These are phyloP conservation scores for Russula compacta DNA, from an alignment of 768 basidiomycete species.

Conservation along the genomic window DNA sequence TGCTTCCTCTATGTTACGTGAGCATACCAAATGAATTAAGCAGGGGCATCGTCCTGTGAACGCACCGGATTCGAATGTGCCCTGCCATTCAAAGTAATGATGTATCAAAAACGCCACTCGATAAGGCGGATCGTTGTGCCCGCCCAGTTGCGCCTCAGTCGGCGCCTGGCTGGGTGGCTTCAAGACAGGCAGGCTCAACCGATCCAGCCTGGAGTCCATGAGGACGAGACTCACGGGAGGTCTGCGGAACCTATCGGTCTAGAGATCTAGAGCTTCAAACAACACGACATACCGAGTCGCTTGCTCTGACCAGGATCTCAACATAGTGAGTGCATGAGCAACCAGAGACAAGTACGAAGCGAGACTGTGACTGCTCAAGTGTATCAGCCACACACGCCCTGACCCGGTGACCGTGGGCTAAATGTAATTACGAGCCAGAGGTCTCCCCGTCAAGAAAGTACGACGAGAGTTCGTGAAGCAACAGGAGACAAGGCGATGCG, in stretches of 20 bases:
- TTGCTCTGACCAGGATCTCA: slow-evolving; percentile 6
- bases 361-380: slow-evolving; percentile 5
- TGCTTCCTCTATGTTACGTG: background rate
- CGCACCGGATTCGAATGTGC: slow-evolving; percentile 12
- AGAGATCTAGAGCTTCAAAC: background rate
- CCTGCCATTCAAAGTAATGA: slow-evolving; percentile 19
- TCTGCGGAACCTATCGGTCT: background rate
- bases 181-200: slow-evolving; percentile 9
- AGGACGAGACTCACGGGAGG: slow-evolving; percentile 9
- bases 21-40: background rate
- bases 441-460: slow-evolving; percentile 13
- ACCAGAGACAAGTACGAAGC: slow-evolving; percentile 16
- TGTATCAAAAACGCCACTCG: slow-evolving; percentile 8
- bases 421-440: background rate
- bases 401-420: background rate
- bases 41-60: background rate
- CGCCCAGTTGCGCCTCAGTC: background rate
- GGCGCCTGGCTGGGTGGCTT: background rate
- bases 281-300: slow-evolving; percentile 6
- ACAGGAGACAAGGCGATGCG: slow-evolving; percentile 8
- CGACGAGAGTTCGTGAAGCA: slow-evolving; percentile 19
- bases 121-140: background rate
- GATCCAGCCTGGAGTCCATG: slow-evolving; percentile 17
- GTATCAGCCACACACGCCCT: background rate
- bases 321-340: slow-evolving; percentile 5